Conservation (phyloP, 345 rosid species). For the Eucalyptus marginata region DNA sequence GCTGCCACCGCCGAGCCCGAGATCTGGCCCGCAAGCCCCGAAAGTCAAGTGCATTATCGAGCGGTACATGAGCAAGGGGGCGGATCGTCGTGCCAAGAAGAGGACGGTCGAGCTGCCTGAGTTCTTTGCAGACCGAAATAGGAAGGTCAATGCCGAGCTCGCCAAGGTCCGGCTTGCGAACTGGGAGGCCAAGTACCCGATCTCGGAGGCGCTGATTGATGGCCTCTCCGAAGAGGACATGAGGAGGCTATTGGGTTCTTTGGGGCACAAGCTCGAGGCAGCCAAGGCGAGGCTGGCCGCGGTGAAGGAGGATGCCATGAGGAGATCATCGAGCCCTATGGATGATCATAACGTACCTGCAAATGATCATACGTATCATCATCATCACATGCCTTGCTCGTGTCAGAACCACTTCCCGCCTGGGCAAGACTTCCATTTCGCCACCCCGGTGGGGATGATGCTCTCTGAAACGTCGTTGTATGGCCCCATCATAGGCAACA, state of each 20-base stretch:
- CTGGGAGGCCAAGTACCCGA: background rate
- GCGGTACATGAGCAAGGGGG: background rate
- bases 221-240: background rate
- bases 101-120: background rate
- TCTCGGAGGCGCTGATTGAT: background rate
- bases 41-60: slow-evolving; percentile 1
- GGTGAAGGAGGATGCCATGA: background rate
- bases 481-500: background rate
- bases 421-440: background rate
- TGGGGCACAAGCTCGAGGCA: background rate
- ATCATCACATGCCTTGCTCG: background rate
- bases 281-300: background rate
- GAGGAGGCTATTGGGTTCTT: background rate
- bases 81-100: background rate
- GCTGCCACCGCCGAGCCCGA: background rate
- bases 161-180: background rate
- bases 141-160: slow-evolving; percentile 1
- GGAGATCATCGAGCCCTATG: background rate
- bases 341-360: background rate
- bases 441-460: background rate
- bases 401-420: background rate
- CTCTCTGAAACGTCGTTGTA: background rate
- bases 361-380: background rate
- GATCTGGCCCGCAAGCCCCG: background rate
- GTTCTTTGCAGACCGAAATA: background rate